Conservation (phyloP, 2,329 filamentous ascomycete species). For the Chalaropsis ovoidea region DNA sequence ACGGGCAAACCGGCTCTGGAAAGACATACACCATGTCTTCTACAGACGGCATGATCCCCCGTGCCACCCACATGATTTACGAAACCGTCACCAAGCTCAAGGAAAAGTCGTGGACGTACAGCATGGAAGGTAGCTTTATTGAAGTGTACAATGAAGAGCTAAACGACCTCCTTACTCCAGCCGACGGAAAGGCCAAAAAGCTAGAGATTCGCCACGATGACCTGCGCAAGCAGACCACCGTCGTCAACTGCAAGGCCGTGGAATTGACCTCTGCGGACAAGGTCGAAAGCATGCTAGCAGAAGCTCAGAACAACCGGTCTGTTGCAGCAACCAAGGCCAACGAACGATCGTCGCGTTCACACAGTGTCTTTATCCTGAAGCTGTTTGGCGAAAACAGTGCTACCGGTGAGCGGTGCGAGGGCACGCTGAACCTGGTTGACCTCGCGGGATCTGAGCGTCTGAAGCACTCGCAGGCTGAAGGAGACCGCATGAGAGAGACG, state of each 20-base stretch:
- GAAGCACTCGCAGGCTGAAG: constrained; percentile 76
- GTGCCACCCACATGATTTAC: constrained; percentile 88
- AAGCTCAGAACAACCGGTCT: constrained; percentile 75
- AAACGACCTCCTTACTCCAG: constrained; percentile 64
- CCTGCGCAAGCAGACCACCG: constrained; percentile 65
- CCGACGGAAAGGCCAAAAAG: constrained; percentile 59
- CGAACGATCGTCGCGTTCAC: constrained; percentile 83
- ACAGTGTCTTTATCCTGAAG: constrained; percentile 93
- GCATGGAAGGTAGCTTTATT: constrained; percentile 87
- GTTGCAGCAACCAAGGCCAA: constrained; percentile 97
- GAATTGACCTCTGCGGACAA: constrained; percentile 66
- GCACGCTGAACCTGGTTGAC: constrained; percentile 90
- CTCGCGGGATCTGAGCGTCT: constrained; percentile 86
- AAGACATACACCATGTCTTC: constrained; percentile 97
- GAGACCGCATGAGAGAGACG: constrained; percentile 82
- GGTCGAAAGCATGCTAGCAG: constrained; percentile 68
- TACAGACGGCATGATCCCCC: constrained; percentile 85
- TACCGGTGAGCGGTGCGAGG: constrained; percentile 77
- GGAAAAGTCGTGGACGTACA: constrained; percentile 89
- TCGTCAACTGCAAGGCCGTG: constrained; percentile 70
- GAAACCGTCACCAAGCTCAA: constrained; percentile 70
- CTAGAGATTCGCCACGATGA: constrained; percentile 85
- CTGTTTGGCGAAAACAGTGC: constrained; percentile 57
- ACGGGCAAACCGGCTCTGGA: constrained; percentile 91
- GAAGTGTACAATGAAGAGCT: constrained; percentile 98